Evolutionary conservation across 1,139 yeast species (phyloP), one percentile per base, ranked within the genome.

Genomic region (Suhomyces guaymorum): DNA sequence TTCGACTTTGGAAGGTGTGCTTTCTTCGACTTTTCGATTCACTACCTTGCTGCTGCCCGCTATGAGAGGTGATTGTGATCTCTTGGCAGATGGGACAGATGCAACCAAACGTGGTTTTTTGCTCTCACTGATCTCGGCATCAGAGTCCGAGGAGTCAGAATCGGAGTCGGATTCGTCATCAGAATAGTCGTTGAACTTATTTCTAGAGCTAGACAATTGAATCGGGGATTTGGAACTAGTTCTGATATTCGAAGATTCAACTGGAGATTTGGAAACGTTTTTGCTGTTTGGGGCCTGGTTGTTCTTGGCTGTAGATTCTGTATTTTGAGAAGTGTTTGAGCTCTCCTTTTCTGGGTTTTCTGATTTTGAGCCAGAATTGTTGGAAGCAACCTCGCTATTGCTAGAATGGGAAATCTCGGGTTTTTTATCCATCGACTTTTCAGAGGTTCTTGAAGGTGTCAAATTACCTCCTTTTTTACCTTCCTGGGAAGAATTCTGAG

Each of bases 121-220:
- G 5, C 22, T 26, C 13, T 30, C 38, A 9, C 26, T 33, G 2
- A 33, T 25, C 21, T 48, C 52, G 1, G 35, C 29, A 7, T 45
- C 51, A n/a, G 51, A 47, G 18, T 47, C 52, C 6, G 49, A 45
- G 2, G 48, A 43, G 28, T 33, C 33, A n/a, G 37, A 43, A n/a
- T n/a, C n/a, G 20, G 30, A 32, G n/a, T 35, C 36, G 12, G 36
- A 34, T 9, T 33, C 41, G 24, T 41, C 45, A n/a, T 35, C 45
- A n/a, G 43, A 40, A 2, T 43, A 38, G 5, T 41, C 45, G 20
- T 38, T 40, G 24, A 45, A 40, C 26, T 30, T 39, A 25, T 48
- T 37, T 30, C 43, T 46, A 7, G 22, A 15, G 9, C 25, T 24
- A 15, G 9, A 6, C 22, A n/a, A 15, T 7, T 20, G 5, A 23